Conservation (phyloP, 345 rosid genomes). For the Kernera saxatilis region DNA sequence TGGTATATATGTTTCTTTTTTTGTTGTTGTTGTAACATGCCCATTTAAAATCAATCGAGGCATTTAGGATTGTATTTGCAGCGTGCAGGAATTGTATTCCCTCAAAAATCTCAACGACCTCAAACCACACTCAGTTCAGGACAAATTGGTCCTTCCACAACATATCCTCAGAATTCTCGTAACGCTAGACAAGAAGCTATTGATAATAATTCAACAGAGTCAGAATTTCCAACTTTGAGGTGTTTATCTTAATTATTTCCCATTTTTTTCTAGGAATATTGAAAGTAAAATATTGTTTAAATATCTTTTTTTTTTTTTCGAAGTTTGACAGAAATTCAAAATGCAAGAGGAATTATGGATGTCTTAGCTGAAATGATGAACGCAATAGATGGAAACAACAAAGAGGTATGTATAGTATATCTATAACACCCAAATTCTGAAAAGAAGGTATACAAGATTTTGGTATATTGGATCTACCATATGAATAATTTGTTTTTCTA, state of each 20-base stretch:
- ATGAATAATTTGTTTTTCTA: neutral
- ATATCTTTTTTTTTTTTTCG: neutral
- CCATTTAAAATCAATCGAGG: neutral
- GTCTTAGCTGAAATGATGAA: constrained; percentile 93
- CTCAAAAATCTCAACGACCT: constrained; percentile 66
- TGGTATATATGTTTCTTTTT: constrained; percentile 54
- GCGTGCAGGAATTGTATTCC: constrained; percentile 96
- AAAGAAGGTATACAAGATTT: neutral
- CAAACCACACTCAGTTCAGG: constrained; percentile 68
- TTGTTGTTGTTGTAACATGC: constrained; percentile 2
- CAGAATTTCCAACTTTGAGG: constrained; percentile 93
- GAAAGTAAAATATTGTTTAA: neutral
- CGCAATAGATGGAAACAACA: constrained; percentile 78
- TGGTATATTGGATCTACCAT: neutral
- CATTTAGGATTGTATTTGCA: constrained; percentile 32
- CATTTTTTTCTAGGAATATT: neutral
- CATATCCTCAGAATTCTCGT: constrained; percentile 55
- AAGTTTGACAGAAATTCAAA: constrained; percentile 95
- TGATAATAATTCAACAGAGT: constrained; percentile 63
- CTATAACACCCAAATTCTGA: neutral
- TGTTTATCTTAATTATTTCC: constrained; percentile 14
- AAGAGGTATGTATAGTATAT: constrained; percentile 55
- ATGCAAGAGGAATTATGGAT: constrained; percentile 95
- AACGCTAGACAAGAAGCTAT: constrained; percentile 44
- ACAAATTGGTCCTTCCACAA: constrained; percentile 64